phyloP scores from a whole-genome alignment of 371 early-diverging fungal species.

The Phascolomyces articulosus region DNA sequence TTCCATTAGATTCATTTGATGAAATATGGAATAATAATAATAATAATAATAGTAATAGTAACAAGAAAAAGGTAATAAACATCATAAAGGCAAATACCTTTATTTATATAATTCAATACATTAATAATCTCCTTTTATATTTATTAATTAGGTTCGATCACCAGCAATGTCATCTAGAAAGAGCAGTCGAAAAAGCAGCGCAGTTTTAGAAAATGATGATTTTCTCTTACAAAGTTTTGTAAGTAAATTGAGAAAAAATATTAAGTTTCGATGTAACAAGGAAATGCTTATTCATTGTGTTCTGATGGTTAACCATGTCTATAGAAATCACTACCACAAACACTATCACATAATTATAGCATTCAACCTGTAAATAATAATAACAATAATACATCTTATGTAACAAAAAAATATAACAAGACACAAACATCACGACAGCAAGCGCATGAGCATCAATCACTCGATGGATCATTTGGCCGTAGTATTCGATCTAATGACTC shows the following conservation, averaged over 20 bases:
- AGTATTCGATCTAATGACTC: neutral
- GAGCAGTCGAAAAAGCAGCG: neutral
- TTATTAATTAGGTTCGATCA: neutral
- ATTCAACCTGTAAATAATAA: slow-evolving; percentile 1
- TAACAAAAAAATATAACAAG: neutral
- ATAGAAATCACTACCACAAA: slow-evolving; percentile 15
- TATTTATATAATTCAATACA: neutral
- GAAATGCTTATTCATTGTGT: no score
- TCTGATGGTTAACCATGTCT: neutral
- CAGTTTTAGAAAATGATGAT: slow-evolving; percentile 1
- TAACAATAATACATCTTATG: neutral
- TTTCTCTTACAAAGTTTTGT: slow-evolving; percentile 3
- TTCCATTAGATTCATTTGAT: slow-evolving; percentile 27
- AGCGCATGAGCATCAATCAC: neutral
- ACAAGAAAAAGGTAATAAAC: slow-evolving; percentile 5
- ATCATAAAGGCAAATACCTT: neutral
- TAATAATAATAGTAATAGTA: neutral
- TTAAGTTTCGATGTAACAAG: no score
- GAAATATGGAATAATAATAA: slow-evolving; percentile 15
- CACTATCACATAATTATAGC: slow-evolving; percentile 10
- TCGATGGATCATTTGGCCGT: neutral
- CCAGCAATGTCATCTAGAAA: neutral
- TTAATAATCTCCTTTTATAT: neutral
- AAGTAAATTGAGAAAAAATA: no score
- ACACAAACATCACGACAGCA: neutral